Conservation (phyloP, 1,284 basidiomycete genomes). For the Pisolithus thermaeus region DNA sequence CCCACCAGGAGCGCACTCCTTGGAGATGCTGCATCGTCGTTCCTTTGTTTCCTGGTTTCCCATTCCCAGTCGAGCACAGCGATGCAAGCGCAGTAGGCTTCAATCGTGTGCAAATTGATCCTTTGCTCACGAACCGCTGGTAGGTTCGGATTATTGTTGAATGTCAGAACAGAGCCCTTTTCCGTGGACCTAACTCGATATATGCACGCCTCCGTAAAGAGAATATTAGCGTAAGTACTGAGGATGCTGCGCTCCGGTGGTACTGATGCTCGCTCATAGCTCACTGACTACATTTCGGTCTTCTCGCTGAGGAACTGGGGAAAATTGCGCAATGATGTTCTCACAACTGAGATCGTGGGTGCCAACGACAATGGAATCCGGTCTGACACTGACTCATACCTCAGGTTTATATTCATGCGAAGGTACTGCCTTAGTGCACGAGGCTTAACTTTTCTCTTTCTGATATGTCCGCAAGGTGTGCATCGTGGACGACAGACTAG, state of each 20-base stretch:
- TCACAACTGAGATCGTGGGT: constrained; percentile 84
- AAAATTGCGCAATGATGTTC: constrained; percentile 77
- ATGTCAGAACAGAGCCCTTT: constrained; percentile 89
- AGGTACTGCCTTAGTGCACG: constrained; percentile 33
- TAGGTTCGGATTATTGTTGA: constrained; percentile 90
- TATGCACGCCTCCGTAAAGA: constrained; percentile 84
- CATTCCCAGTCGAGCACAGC: constrained; percentile 87
- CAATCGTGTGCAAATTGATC: neutral
- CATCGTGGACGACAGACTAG: constrained; percentile 93
- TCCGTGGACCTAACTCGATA: constrained; percentile 88
- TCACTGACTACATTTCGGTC: constrained; percentile 89
- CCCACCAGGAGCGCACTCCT: constrained; percentile 73
- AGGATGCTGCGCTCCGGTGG: constrained; percentile 1
- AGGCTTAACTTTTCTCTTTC: neutral
- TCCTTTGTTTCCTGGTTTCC: constrained; percentile 90
- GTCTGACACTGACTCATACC: constrained; percentile 5
- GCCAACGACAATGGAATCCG: neutral
- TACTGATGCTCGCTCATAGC: constrained; percentile 41
- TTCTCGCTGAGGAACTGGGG: constrained; percentile 94
- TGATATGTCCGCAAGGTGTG: constrained; percentile 44
- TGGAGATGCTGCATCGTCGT: constrained; percentile 96
- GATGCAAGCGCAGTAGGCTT: constrained; percentile 81
- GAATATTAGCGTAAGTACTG: constrained; percentile 72
- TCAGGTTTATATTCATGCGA: constrained; percentile 88
- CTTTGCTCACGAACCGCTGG: constrained; percentile 4